phyloP scores from a whole-genome alignment of 192 early-diverging fungal genomes.

The Chytriomyces sp. region DNA sequence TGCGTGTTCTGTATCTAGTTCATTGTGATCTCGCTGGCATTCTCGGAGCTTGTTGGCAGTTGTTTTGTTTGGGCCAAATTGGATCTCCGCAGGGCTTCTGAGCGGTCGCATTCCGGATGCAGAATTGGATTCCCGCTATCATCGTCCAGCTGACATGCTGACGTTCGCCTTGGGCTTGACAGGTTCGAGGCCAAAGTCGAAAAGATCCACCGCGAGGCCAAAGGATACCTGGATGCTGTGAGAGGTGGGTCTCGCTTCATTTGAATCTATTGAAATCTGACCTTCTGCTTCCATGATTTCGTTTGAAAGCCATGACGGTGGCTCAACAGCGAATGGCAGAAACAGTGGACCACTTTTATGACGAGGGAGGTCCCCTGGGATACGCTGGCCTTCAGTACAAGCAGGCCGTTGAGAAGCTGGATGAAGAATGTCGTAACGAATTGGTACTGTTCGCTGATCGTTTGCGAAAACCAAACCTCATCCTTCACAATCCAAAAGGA shows the following conservation, averaged over 20 bases:
- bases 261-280: neutral
- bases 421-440: slow-evolving; percentile 75
- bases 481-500: slow-evolving; percentile 49
- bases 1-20: slow-evolving; percentile 25
- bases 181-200: slow-evolving; percentile 84
- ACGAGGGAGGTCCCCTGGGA: slow-evolving; percentile 76
- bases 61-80: too few relatives aligned
- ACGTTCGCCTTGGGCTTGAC: too few relatives aligned
- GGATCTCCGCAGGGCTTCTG: too few relatives aligned
- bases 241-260: slow-evolving; percentile 48
- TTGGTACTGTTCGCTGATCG: slow-evolving; percentile 61
- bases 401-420: slow-evolving; percentile 76
- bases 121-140: too few relatives aligned
- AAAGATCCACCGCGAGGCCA: slow-evolving; percentile 86
- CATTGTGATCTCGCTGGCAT: too few relatives aligned
- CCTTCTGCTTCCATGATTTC: neutral
- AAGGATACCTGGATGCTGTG: slow-evolving; percentile 87
- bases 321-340: slow-evolving; percentile 85
- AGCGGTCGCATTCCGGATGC: too few relatives aligned
- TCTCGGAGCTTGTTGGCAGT: too few relatives aligned
- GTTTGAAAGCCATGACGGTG: slow-evolving; percentile 71
- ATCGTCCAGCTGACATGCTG: too few relatives aligned
- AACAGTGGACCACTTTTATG: slow-evolving; percentile 87
- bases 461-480: neutral
- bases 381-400: slow-evolving; percentile 81